Evolutionary conservation across 1,139 yeast genomes (phyloP), one percentile per base, ranked within the genome.

Genomic region (Geotrichum reessii): DNA sequence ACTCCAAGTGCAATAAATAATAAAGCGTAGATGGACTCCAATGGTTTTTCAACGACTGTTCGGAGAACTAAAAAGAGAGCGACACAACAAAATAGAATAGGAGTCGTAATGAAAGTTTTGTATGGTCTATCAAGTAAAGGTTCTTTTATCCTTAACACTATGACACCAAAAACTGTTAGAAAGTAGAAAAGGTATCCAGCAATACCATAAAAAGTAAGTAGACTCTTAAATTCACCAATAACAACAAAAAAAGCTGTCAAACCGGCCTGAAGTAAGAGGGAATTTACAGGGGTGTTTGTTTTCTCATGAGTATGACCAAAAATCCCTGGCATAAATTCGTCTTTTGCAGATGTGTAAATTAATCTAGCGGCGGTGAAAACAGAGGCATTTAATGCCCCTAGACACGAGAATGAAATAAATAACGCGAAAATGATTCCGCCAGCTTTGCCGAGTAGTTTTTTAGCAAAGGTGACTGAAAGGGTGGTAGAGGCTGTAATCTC

Each of bases 371-470:
- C 69, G 14, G 76, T 69, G 59, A 75, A 73, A 14, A 70, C 66
- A 2, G 76, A 68, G 1, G 79, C 78, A 60, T 76, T 76, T 46
- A 76, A 63, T 1, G 79, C 76, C 1, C 79, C 79, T 6, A 75
- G 63, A 56, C 79, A 76, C 1, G 77, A 73, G 4, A 70, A 58
- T 1, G 76, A 73, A 50, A 76, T 75, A 27, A 72, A 63, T 3
- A 72, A 54, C 2, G 77, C 72, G 54, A 75, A 68, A 3, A 71
- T 57, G 4, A 70, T 60, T 1, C 70, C 70, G 14, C 75, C 74
- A 0, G 61, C 59, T 2, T 58, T 60, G 7, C 74, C 76, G 22
- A 71, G 61, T 4, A 74, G 66, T 31, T 66, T 64, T 4, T 63
- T 60, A 14, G 75, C 76, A 57, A 76, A 68, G 7, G 73, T 67